These are phyloP conservation scores for Entonaema liquescens DNA, from an alignment of 495 filamentous ascomycete species.

Conservation along the genomic window DNA sequence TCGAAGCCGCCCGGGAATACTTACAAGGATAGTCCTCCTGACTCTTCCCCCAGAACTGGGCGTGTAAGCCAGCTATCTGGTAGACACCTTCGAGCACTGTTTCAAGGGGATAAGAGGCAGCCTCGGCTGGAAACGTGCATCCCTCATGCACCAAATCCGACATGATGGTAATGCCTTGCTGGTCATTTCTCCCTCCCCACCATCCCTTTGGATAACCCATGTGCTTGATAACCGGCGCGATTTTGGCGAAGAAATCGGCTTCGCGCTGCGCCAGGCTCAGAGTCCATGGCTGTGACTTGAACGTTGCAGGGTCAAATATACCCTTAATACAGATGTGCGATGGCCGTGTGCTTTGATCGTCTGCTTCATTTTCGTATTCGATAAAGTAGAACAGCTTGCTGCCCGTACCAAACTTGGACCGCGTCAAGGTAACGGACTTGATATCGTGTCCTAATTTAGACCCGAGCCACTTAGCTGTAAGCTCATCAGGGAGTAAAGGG, in stretches of 20 bases:
- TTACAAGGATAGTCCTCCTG: slow-evolving; percentile 43
- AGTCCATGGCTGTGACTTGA: slow-evolving; percentile 45
- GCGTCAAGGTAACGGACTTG: slow-evolving; percentile 42
- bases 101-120: slow-evolving; percentile 43
- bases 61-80: slow-evolving; percentile 48
- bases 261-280: slow-evolving; percentile 48
- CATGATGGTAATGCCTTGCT: slow-evolving; percentile 51
- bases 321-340: slow-evolving; percentile 48
- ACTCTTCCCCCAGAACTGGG: slow-evolving; percentile 48
- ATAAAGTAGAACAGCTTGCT: slow-evolving; percentile 47
- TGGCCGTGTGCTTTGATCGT: slow-evolving; percentile 31
- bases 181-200: slow-evolving; percentile 43
- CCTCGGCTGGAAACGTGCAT: slow-evolving; percentile 44
- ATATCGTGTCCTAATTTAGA: slow-evolving; percentile 44
- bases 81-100: slow-evolving; percentile 44
- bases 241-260: slow-evolving; percentile 47
- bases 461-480: slow-evolving; percentile 53
- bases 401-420: slow-evolving; percentile 44
- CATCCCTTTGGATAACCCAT: slow-evolving; percentile 48
- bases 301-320: slow-evolving; percentile 47
- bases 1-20: slow-evolving; percentile 10
- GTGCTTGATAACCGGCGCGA: slow-evolving; percentile 43
- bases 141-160: slow-evolving; percentile 42
- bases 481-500: slow-evolving; percentile 49
- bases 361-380: slow-evolving; percentile 39